These are phyloP conservation scores for Primulina eburnea DNA, from an alignment of 257 asterid species.

Conservation along the genomic window DNA sequence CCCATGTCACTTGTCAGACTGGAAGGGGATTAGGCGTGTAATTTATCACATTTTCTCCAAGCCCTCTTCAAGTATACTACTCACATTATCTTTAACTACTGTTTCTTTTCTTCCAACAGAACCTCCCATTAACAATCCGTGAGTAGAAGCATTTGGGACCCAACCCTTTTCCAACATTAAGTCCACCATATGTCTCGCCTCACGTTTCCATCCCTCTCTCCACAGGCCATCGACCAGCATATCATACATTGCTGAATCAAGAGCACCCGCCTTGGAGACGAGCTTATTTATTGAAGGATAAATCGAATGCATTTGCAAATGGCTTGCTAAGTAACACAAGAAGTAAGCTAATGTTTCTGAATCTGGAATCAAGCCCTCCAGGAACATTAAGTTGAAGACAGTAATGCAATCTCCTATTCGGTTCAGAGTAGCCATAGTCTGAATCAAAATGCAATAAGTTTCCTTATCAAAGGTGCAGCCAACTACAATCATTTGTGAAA, in stretches of 20 bases:
- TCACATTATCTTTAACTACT: background rate
- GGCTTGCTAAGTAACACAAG: background rate
- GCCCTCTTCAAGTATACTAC: background rate
- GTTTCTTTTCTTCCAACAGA: background rate
- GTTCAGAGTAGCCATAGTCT: background rate
- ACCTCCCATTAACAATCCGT: background rate
- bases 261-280: conserved; percentile 30
- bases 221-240: conserved; percentile 59
- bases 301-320: conserved; percentile 44
- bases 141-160: background rate
- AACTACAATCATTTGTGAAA: conserved; percentile 52
- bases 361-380: background rate
- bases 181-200: conserved; percentile 55
- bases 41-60: background rate
- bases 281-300: conserved; percentile 40
- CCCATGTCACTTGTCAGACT: background rate
- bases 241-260: conserved; percentile 46
- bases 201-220: conserved; percentile 61
- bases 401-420: conserved; percentile 7
- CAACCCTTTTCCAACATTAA: conserved; percentile 67
- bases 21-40: background rate
- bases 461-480: conserved; percentile 51
- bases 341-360: background rate
- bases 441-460: conserved; percentile 44
- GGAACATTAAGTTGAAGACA: background rate